Evolutionary conservation across 176 grass and related monocot genomes (phyloP).

Genomic region (Juncus inflexus): DNA sequence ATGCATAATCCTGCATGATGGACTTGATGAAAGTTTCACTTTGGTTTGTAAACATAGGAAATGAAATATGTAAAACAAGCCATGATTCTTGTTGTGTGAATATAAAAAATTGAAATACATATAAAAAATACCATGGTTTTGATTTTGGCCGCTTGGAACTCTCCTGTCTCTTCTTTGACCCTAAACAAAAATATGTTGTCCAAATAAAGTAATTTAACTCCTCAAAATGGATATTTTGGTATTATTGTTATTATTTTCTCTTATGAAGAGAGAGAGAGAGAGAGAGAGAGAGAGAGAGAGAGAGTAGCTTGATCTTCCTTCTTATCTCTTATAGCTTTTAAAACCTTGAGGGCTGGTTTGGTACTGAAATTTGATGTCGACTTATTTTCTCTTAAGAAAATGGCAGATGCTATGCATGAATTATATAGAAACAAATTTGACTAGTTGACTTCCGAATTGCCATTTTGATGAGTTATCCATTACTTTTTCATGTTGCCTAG

Average conservation of each 20-base stretch:
- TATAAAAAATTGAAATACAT: too few relatives aligned
- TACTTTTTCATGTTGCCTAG: not conserved
- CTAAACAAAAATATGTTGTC: not conserved
- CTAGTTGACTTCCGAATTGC: constrained; percentile 8
- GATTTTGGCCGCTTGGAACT: constrained; percentile 9
- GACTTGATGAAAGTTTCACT: not conserved
- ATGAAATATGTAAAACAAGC: not conserved
- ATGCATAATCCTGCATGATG: constrained; percentile 12
- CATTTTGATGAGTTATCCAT: constrained; percentile 1
- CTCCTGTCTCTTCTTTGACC: not conserved
- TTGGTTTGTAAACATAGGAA: not conserved
- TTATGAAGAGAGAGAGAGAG: not conserved
- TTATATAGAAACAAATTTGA: constrained; percentile 3
- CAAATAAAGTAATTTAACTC: too few relatives aligned
- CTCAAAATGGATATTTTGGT: too few relatives aligned
- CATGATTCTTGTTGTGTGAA: not conserved
- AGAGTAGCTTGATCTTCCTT: not conserved
- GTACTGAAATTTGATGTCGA: not conserved
- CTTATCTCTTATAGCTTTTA: too few relatives aligned
- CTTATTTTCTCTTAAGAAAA: too few relatives aligned
- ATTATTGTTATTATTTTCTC: too few relatives aligned
- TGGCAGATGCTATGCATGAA: constrained; percentile 6
- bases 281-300: too few relatives aligned
- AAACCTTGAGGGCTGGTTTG: too few relatives aligned
- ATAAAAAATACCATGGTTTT: constrained; percentile 14